A percentile compares a stretch with the other conserved stretches of the same genome.
Evolutionary conservation across 1,139 yeast species (phyloP).

Genomic region (Hansenula sp.): DNA sequence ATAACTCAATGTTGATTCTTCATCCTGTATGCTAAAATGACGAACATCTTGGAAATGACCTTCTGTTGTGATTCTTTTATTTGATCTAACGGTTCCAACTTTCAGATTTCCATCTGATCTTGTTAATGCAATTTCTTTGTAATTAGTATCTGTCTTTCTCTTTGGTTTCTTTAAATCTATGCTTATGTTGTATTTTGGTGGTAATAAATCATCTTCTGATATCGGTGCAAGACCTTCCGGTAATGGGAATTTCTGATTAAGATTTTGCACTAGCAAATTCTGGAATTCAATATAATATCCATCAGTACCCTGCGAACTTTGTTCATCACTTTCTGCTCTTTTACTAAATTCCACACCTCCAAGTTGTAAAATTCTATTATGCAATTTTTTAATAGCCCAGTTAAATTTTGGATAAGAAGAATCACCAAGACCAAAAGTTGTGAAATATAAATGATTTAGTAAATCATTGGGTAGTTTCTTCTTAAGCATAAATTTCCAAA

Average conservation of each 20-base stretch:
- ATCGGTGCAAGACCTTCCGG: constrained; percentile 28
- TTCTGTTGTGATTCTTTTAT: constrained; percentile 55
- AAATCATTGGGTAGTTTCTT: constrained; percentile 63
- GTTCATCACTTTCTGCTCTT: constrained; percentile 89
- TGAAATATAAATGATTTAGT: constrained; percentile 56
- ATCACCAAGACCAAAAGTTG: constrained; percentile 92
- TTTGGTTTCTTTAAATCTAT: constrained; percentile 26
- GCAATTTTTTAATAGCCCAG: constrained; percentile 79
- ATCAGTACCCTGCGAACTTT: constrained; percentile 71
- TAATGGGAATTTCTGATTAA: constrained; percentile 36
- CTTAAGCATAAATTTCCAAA: constrained; percentile 72
- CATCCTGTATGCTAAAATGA: constrained; percentile 42
- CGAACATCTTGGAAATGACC: constrained; percentile 93
- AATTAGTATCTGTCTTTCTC: constrained; percentile 21
- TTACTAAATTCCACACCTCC: constrained; percentile 73
- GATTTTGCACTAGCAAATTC: constrained; percentile 38
- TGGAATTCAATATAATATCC: constrained; percentile 78
- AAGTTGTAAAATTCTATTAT: constrained; percentile 68
- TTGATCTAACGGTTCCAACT: constrained; percentile 41
- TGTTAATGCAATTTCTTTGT: constrained; percentile 24
- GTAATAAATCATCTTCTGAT: constrained; percentile 37
- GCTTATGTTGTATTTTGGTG: constrained; percentile 35
- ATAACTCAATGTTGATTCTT: constrained; percentile 31
- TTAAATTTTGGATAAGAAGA: constrained; percentile 86
- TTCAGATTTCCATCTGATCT: constrained; percentile 24